phyloP scores from a whole-genome alignment of 345 rosid genomes.

The Linum usitatissimum region DNA sequence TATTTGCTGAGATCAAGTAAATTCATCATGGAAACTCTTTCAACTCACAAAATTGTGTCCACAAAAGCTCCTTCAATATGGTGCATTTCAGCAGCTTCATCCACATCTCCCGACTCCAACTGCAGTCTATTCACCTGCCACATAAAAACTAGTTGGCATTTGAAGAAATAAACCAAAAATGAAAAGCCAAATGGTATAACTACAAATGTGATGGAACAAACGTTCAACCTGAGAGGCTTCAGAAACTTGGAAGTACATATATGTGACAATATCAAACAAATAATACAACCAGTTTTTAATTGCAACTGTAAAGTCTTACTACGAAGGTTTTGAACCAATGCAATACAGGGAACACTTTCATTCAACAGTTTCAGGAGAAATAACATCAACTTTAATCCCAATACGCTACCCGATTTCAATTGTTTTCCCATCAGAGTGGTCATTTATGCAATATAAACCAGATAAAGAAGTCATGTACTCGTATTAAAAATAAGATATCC shows the following conservation, averaged over 20 bases:
- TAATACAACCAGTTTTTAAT: not conserved
- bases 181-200: not conserved
- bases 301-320: not conserved
- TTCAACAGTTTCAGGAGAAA: not conserved
- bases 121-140: slow-evolving; percentile 58
- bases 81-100: slow-evolving; percentile 64
- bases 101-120: slow-evolving; percentile 46
- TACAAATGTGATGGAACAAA: not conserved
- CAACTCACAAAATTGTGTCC: slow-evolving; percentile 72
- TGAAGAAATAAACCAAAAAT: not conserved
- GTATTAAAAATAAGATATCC: too few relatives aligned
- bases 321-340: not conserved
- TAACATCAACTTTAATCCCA: not conserved
- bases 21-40: not conserved
- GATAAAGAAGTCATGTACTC: not conserved
- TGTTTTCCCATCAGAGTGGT: not conserved
- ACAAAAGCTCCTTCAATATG: slow-evolving; percentile 89
- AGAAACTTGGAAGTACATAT: not conserved
- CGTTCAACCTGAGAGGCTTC: not conserved
- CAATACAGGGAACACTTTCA: not conserved
- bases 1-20: not conserved
- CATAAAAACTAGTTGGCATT: slow-evolving; percentile 10
- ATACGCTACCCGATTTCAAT: not conserved
- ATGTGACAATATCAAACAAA: not conserved
- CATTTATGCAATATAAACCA: not conserved